Evolutionary conservation across 2,329 filamentous ascomycete genomes (phyloP).

Genomic region (Colletotrichum gigasporum): DNA sequence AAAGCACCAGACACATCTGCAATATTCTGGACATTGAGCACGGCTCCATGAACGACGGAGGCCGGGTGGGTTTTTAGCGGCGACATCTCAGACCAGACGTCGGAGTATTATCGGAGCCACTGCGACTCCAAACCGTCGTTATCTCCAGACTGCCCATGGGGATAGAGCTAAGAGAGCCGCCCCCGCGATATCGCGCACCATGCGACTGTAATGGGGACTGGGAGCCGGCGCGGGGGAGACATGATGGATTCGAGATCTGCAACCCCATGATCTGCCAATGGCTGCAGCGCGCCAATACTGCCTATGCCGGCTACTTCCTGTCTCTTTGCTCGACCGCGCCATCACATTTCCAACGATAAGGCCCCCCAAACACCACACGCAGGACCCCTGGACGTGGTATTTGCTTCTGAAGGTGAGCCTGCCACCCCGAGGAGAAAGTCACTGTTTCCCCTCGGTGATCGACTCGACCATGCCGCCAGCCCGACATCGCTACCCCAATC

Average conservation of each 20-base stretch:
- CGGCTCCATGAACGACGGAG: background rate
- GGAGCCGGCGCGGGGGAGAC: slow-evolving; percentile 25
- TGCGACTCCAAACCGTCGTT: background rate
- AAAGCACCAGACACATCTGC: background rate
- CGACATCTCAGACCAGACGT: background rate
- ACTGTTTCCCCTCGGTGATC: background rate
- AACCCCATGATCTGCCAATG: slow-evolving; percentile 18
- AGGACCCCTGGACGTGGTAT: no score
- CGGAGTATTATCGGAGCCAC: slow-evolving; percentile 15
- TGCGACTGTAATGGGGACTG: slow-evolving; percentile 6
- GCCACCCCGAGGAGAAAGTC: background rate
- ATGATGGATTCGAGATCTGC: slow-evolving; percentile 12
- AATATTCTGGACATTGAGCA: background rate
- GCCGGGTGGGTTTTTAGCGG: no score
- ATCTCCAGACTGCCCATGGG: slow-evolving; percentile 19
- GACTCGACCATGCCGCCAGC: background rate
- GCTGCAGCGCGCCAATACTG: background rate
- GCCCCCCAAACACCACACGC: background rate
- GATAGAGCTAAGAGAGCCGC: slow-evolving; percentile 17
- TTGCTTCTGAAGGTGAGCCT: no score
- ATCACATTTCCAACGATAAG: background rate
- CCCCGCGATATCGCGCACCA: slow-evolving; percentile 9
- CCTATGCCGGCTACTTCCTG: background rate
- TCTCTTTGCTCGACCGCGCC: background rate
- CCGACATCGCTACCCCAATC: slow-evolving; percentile 1